Base-by-base conservation (phyloP, 2,329 filamentous ascomycete species). In the Pyrenophora teres region DNA sequence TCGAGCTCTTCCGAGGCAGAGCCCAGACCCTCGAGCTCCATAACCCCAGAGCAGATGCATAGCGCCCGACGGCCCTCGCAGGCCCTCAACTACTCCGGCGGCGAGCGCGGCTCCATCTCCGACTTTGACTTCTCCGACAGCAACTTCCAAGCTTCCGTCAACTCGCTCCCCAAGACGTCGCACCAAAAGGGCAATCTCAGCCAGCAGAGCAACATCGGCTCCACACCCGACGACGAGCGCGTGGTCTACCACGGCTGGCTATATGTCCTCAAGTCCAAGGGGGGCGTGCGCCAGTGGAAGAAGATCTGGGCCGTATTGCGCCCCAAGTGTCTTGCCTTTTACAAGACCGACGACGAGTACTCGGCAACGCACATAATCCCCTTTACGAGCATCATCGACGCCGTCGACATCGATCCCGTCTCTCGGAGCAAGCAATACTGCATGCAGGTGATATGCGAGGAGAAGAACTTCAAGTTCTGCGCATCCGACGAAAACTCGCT, bases 191-290 rank as follows among this genome's bases (percentile, higher is more conserved):
- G 83, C 39, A 89, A 87, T 46, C 69, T 78, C 7, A 88, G 84
- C 70, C 87, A 90, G 65, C 73, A 82, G 44, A 88, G 86, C 63
- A 84, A 77, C 25, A 50, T 75, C 23, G 76, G 74, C 35, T 57
- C 61, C 12, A 63, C 59, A 1, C 69, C 70, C 2, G 90, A 94
- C 57, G 86, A 88, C 0, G 92, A 96, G 71, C 87, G 92, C 21
- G 88, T 97, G n/a, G 83, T 97, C 38, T 96, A 90, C 83, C 92
- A 97, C 70, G 92, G 93, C 44, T 92, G 91, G 81, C 83, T 97
- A 27, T 89, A 90, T 73, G 86, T 91, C 56, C 83, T 97, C 50
- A 91, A 90, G 64, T 89, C 87, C 56, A 92, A 91, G 66, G 82
- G 87, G 18, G 91, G 92, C 7, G 84, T 99, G 47, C 86, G 89